A percentile compares a stretch with the other conserved stretches of the same genome.
Conservation (phyloP, 148 eudicot species). For the Heliosperma pusillum region DNA sequence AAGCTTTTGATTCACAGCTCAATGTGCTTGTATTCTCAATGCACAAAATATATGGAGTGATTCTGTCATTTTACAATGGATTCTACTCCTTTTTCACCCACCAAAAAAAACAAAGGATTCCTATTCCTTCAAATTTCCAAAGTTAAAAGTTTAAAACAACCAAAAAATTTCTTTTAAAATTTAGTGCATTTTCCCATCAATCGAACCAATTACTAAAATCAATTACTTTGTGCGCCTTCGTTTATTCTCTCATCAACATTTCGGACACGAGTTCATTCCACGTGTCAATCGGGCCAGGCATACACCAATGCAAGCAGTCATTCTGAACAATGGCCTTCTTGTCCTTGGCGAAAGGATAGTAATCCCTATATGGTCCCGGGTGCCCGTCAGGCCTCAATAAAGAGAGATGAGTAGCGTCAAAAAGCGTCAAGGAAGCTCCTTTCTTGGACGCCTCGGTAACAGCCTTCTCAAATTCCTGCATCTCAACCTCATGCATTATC, state of each 20-base stretch:
- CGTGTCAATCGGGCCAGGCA: slow-evolving; percentile 85
- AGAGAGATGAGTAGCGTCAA: slow-evolving; percentile 57
- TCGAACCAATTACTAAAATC: background rate
- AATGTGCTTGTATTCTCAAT: too few relatives aligned
- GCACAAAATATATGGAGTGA: too few relatives aligned
- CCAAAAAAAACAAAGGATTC: background rate
- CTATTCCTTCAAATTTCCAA: background rate
- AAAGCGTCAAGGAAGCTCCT: slow-evolving; percentile 37
- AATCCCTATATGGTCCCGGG: slow-evolving; percentile 63
- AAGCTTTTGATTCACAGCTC: too few relatives aligned
- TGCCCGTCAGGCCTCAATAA: slow-evolving; percentile 83
- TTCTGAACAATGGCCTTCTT: slow-evolving; percentile 54
- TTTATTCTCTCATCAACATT: slow-evolving; percentile 35
- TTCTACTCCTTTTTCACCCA: too few relatives aligned
- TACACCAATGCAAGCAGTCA: slow-evolving; percentile 96
- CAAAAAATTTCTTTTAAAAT: too few relatives aligned
- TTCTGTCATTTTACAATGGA: too few relatives aligned
- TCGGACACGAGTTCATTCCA: slow-evolving; percentile 76
- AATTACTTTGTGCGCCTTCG: background rate
- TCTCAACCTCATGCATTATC: slow-evolving; percentile 46
- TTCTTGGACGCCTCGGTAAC: too few relatives aligned
- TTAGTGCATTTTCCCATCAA: background rate
- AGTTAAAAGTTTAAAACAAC: too few relatives aligned
- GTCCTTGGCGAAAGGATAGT: slow-evolving; percentile 52
- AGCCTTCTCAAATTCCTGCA: slow-evolving; percentile 50